Percentiles rank a stretch among this genome's conserved stretches.
Evolutionary conservation across 305 asterid species (phyloP).

Genomic region (Solanum hybrid): DNA sequence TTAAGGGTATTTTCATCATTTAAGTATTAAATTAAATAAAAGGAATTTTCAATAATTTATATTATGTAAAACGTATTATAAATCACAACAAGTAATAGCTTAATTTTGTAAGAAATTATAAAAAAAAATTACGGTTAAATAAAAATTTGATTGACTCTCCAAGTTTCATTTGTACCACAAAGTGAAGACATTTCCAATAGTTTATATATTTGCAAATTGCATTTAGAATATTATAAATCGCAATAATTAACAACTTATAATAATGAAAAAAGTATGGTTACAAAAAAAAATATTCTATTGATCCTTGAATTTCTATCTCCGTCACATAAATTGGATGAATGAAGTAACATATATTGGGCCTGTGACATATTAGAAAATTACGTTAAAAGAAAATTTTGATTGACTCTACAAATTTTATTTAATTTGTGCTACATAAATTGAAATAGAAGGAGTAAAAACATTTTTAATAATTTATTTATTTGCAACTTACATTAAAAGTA

Average conservation of each 20-base stretch:
- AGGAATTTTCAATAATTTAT: not conserved
- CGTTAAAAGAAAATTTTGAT: too few relatives aligned
- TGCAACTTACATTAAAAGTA: not conserved
- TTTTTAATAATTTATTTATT: too few relatives aligned
- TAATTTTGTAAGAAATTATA: not conserved
- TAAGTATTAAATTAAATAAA: not conserved
- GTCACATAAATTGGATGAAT: not conserved
- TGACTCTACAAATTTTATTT: not conserved
- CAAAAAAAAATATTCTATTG: not conserved
- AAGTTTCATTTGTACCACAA: not conserved
- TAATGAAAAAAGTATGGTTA: not conserved
- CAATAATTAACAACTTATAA: not conserved
- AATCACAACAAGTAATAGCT: not conserved
- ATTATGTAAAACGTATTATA: not conserved
- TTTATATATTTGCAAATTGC: not conserved
- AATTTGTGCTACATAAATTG: not conserved
- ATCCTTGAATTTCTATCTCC: not conserved
- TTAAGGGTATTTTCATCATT: not conserved
- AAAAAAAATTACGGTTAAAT: too few relatives aligned
- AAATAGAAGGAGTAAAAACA: not conserved
- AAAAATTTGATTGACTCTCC: not conserved
- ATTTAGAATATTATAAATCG: not conserved
- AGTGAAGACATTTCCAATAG: not conserved
- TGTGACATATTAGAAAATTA: not conserved
- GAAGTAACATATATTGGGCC: too few relatives aligned